Conservation (phyloP, 192 early-diverging fungal genomes). For the Gaertneriomyces semiglobifer region DNA sequence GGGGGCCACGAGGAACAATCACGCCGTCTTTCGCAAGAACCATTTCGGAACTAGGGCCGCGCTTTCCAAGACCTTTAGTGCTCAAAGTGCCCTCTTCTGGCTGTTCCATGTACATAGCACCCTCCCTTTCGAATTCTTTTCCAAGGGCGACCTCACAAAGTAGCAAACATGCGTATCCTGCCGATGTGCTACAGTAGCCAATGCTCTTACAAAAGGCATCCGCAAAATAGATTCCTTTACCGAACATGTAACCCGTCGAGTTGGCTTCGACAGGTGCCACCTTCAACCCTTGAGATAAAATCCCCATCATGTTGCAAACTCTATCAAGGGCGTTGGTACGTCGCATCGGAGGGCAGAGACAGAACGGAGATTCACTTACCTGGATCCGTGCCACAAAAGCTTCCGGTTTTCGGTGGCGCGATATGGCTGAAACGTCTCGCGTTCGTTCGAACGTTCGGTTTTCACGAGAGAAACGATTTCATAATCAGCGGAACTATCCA, state of each 20-base stretch:
- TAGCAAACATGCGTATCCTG: conserved; percentile 48
- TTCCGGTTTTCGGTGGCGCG: conserved; percentile 48
- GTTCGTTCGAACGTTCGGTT: conserved; percentile 38
- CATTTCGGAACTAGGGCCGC: conserved; percentile 5
- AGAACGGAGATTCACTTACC: not conserved
- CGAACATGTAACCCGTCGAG: conserved; percentile 64
- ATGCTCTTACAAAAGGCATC: conserved; percentile 62
- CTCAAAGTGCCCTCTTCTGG: conserved; percentile 8
- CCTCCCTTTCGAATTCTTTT: conserved; percentile 15
- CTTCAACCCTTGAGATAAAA: conserved; percentile 52
- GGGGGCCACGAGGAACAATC: conserved; percentile 24
- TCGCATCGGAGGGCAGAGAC: too few relatives aligned
- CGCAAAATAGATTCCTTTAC: conserved; percentile 76
- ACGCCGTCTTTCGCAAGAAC: conserved; percentile 30
- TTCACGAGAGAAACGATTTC: conserved; percentile 25
- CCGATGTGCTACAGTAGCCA: conserved; percentile 45
- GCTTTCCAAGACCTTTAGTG: conserved; percentile 33
- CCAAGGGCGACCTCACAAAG: conserved; percentile 76
- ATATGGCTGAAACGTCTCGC: conserved; percentile 45
- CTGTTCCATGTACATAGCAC: conserved; percentile 28
- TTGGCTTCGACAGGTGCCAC: conserved; percentile 62
- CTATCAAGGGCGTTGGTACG: too few relatives aligned
- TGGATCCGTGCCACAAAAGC: conserved; percentile 40
- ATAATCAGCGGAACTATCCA: conserved; percentile 44
- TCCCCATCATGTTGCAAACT: conserved; percentile 47